Percentiles rank a stretch among this genome's conserved stretches.
Evolutionary conservation across 2,329 filamentous ascomycete genomes (phyloP).

Genomic region (Fusarium sacchari): DNA sequence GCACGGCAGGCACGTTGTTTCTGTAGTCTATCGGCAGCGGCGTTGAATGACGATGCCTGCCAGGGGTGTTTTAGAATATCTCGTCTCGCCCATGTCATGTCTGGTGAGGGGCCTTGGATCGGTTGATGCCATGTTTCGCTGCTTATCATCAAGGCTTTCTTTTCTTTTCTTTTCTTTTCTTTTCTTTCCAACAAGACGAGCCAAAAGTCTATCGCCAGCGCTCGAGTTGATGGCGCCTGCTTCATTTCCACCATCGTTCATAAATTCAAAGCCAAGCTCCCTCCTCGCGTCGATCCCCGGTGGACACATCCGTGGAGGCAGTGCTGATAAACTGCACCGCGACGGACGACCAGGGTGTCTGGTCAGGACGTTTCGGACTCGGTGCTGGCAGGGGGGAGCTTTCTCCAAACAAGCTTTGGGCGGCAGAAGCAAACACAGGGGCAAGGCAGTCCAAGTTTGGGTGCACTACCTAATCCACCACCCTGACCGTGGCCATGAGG

Average conservation of each 20-base stretch:
- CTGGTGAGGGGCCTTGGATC: constrained; percentile 15
- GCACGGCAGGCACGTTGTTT: constrained; percentile 38
- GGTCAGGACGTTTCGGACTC: constrained; percentile 39
- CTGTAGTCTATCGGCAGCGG: constrained; percentile 39
- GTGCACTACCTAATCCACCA: constrained; percentile 23
- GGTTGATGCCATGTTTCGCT: constrained; percentile 33
- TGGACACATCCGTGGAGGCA: constrained; percentile 46
- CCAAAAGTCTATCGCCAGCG: constrained; percentile 13
- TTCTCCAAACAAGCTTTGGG: constrained; percentile 45
- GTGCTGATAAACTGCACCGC: constrained; percentile 39
- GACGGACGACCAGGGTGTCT: constrained; percentile 38
- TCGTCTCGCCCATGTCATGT: not conserved
- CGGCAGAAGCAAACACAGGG: constrained; percentile 41
- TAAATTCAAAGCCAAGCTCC: constrained; percentile 26
- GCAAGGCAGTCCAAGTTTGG: constrained; percentile 35
- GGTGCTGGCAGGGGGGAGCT: constrained; percentile 35
- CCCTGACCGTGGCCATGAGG: constrained; percentile 14
- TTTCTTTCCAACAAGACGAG: constrained; percentile 9
- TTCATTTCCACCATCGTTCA: constrained; percentile 34
- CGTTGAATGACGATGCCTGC: constrained; percentile 42
- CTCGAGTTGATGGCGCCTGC: constrained; percentile 12
- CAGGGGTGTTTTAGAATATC: constrained; percentile 33
- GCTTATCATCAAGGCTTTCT: constrained; percentile 25
- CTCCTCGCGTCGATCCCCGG: constrained; percentile 40
- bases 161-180: constrained; percentile 2